Evolutionary conservation across 345 rosid genomes (phyloP).

Genomic region (Eucalyptus regnans): DNA sequence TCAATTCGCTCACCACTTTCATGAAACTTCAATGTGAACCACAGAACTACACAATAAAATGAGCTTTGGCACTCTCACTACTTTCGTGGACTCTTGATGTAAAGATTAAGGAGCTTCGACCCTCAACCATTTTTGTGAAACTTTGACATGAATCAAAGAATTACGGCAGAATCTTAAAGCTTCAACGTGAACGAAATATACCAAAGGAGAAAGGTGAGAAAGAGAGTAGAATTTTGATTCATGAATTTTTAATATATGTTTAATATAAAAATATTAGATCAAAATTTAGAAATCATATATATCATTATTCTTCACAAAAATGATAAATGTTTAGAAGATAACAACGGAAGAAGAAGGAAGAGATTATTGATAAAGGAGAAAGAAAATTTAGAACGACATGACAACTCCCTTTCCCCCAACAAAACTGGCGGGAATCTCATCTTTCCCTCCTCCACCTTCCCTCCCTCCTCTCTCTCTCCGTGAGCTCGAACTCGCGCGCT

Average conservation of each 20-base stretch:
- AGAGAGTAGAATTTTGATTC: rapidly evolving
- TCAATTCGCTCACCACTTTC: rapidly evolving
- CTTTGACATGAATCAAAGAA: rapidly evolving
- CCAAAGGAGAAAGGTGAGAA: rapidly evolving
- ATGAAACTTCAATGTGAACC: no score
- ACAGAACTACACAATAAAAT: rapidly evolving
- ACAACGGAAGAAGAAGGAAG: no score
- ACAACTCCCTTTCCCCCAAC: not conserved
- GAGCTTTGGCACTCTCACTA: rapidly evolving
- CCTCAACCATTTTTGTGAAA: rapidly evolving
- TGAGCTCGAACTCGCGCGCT: not conserved
- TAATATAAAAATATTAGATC: not conserved
- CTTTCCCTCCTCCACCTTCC: not conserved
- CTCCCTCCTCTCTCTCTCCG: not conserved
- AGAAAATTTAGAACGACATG: not conserved
- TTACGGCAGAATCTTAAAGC: rapidly evolving
- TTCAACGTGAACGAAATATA: no score
- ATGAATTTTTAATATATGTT: rapidly evolving
- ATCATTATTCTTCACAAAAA: no score
- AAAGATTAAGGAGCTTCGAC: no score
- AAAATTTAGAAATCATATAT: no score
- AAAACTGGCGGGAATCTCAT: not conserved
- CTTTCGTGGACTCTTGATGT: no score
- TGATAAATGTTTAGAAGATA: no score
- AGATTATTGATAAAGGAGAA: not conserved